These are phyloP conservation scores for Cyclostephanos invisitatus DNA, from an alignment of 108 stramenopile species.

Conservation along the genomic window DNA sequence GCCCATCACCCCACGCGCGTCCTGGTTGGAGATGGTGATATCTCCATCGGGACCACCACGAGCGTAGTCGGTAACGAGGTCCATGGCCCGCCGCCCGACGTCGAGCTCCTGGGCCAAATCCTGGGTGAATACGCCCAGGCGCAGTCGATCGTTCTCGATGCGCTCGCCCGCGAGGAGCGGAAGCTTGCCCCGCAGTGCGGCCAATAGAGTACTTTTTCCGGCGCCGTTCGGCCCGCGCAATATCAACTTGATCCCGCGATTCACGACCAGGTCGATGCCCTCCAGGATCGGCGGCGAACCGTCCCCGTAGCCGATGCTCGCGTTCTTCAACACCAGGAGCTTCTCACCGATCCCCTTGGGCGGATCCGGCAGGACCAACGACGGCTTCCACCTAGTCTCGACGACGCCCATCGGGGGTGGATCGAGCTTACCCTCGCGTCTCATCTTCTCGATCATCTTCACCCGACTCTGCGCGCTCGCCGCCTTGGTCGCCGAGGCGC, in stretches of 20 bases:
- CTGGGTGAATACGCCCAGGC: constrained; percentile 80
- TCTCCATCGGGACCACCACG: constrained; percentile 67
- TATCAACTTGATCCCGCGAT: constrained; percentile 59
- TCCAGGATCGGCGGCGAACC: constrained; percentile 33
- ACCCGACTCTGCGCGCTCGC: constrained; percentile 85
- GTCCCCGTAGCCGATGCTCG: constrained; percentile 67
- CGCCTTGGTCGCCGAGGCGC: constrained; percentile 90
- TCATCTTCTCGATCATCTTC: constrained; percentile 89
- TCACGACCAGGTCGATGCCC: constrained; percentile 46
- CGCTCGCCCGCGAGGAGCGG: constrained; percentile 70
- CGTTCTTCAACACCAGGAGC: constrained; percentile 62
- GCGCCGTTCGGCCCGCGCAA: constrained; percentile 87
- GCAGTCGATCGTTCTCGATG: constrained; percentile 63
- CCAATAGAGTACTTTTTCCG: constrained; percentile 89
- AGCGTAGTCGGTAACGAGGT: constrained; percentile 76
- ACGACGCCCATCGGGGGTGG: constrained; percentile 60
- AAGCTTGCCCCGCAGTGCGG: constrained; percentile 79
- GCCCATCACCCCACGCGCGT: constrained; percentile 78
- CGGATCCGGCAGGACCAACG: constrained; percentile 50
- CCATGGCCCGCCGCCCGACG: constrained; percentile 69
- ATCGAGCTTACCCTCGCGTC: constrained; percentile 65
- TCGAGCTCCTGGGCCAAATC: constrained; percentile 91
- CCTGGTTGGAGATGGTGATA: constrained; percentile 74
- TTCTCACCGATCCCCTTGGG: constrained; percentile 71
- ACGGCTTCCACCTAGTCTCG: constrained; percentile 48